Base-by-base conservation (phyloP, 2,329 filamentous ascomycete genomes). In the Albophoma yamanashiensis region DNA sequence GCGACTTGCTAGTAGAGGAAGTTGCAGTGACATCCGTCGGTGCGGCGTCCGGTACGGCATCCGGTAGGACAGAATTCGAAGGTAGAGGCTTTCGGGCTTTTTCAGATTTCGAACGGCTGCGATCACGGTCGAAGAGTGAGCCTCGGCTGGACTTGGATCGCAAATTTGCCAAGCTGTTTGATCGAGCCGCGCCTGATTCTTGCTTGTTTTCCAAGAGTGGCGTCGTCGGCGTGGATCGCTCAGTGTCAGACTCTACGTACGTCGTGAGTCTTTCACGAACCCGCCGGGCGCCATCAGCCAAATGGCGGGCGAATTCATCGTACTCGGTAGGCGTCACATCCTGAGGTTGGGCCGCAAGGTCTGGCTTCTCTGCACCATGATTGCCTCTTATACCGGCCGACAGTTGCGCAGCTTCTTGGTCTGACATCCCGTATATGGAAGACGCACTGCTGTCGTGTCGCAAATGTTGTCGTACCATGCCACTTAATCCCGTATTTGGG, bases 391-490 rank as follows among this genome's bases (percentile, higher is more conserved):
- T n/a, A 6, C 58, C 47, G 15, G 39, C 47, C 22, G 36, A 50
- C 15, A 27, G 36, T 14, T 65, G 64, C 6, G 65, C 61, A 15
- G 68, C n/a, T 63, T 74, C 55, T 64, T 69, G 42, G 64, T 75
- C 63, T 76, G 77, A 31, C 74, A 75, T 60, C 34, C 83, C 84
- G 65, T 91, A 91, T 34, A 94, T 80, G 0, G 91, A 95, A 0
- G 93, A 97, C 17, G 85, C 82, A 61, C 87, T 88, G 74, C 93
- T 97, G 64, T 88, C 85, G 40, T 85, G 85, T 57, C 94, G 86
- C 47, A 97, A 76, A 76, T 97, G 94, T 63, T 92, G 88, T 39
- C 89, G 85, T 55, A 96, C 87, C 78, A 96, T 83, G 2, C 89
- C 89, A 67, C 88, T 93, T 20, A 97, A 78, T 1, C 90, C 91